These are phyloP conservation scores for Trapa bicornis DNA, from an alignment of 345 rosid genomes.

Conservation along the genomic window DNA sequence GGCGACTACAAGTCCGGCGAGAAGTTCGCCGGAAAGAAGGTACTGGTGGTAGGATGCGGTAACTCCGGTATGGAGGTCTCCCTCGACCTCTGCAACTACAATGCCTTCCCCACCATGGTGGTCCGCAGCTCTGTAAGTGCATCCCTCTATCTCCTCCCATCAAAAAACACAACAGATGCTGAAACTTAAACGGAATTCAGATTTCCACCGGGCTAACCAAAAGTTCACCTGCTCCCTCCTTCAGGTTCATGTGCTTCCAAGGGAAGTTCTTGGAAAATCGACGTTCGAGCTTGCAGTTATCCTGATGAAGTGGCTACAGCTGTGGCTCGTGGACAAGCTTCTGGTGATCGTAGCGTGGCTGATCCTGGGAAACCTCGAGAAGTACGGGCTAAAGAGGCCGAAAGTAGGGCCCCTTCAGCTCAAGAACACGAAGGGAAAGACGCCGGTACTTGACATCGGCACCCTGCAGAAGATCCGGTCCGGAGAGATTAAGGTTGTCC, in stretches of 20 bases:
- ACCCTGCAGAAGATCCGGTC: constrained; percentile 54
- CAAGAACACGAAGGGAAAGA: constrained; percentile 55
- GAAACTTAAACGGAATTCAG: not conserved
- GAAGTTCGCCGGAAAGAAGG: constrained; percentile 47
- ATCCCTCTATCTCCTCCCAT: not conserved
- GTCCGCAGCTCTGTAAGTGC: constrained; percentile 73
- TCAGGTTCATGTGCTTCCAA: constrained; percentile 89
- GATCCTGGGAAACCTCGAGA: constrained; percentile 44
- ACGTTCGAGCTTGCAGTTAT: constrained; percentile 44
- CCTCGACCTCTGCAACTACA: constrained; percentile 68
- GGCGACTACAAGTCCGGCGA: constrained; percentile 73
- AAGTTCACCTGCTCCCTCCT: not conserved
- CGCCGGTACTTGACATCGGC: constrained; percentile 77
- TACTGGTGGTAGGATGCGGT: constrained; percentile 85
- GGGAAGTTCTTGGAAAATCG: constrained; percentile 66
- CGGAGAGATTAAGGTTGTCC: constrained; percentile 63
- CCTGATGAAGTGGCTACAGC: constrained; percentile 56
- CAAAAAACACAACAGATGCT: not conserved
- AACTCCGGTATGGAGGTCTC: constrained; percentile 97
- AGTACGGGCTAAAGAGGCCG: constrained; percentile 63
- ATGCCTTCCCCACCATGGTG: constrained; percentile 67
- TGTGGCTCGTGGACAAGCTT: constrained; percentile 64
- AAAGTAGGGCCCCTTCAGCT: constrained; percentile 50
- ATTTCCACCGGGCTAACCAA: not conserved
- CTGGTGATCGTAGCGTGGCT: constrained; percentile 45